Evolutionary conservation across 202 grass and related monocot genomes (phyloP).

Genomic region (Setaria italica): DNA sequence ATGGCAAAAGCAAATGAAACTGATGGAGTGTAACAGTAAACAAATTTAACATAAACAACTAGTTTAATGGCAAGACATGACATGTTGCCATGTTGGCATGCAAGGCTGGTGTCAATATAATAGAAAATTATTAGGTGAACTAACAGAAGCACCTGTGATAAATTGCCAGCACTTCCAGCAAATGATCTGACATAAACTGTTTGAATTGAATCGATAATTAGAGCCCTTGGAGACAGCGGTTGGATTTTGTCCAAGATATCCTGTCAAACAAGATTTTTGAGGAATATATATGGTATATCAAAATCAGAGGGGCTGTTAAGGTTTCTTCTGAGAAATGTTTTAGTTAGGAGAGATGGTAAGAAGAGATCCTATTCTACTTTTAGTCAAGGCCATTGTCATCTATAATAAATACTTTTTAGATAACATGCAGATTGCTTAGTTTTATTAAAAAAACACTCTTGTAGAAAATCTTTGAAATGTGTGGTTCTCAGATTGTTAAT

Average conservation of each 20-base stretch:
- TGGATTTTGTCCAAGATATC: slow-evolving; percentile 94
- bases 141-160: slow-evolving; percentile 62
- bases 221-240: slow-evolving; percentile 69
- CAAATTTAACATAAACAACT: neutral
- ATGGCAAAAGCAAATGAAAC: neutral
- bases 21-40: slow-evolving; percentile 7
- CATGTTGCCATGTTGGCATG: slow-evolving; percentile 1
- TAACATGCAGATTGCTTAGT: neutral
- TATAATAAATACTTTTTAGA: slow-evolving; percentile 26
- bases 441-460: slow-evolving; percentile 14
- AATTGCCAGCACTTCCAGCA: slow-evolving; percentile 91
- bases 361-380: neutral
- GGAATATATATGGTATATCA: slow-evolving; percentile 22
- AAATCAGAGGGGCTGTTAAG: slow-evolving; percentile 15
- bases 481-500: neutral
- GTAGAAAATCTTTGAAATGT: neutral
- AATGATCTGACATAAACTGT: slow-evolving; percentile 92
- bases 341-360: slow-evolving; percentile 24
- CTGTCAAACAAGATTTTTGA: slow-evolving; percentile 56
- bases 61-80: neutral
- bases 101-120: slow-evolving; percentile 13
- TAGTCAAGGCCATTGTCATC: neutral
- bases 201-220: slow-evolving; percentile 97
- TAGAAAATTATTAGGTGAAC: slow-evolving; percentile 22
- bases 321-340: slow-evolving; percentile 39